These are phyloP conservation scores for Cucurbita pepo DNA, from an alignment of 306 rosid species.

Conservation along the genomic window DNA sequence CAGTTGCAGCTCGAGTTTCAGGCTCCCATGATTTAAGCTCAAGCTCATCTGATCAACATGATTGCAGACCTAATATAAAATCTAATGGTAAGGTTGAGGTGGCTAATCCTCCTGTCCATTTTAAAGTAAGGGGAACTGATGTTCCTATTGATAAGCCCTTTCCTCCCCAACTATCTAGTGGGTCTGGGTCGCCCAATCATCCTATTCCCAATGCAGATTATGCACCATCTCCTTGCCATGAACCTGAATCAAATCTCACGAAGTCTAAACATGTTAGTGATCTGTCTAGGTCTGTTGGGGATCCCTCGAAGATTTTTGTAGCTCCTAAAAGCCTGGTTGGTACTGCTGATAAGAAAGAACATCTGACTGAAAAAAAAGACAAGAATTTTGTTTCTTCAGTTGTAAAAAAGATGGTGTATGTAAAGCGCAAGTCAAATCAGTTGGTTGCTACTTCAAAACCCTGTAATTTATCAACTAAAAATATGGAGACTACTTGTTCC, in stretches of 20 bases:
- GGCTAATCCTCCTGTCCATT: conserved; percentile 14
- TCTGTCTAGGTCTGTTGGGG: conserved; percentile 22
- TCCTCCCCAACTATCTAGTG: conserved; percentile 22
- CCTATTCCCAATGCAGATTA: conserved; percentile 18
- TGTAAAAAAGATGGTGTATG: conserved; percentile 43
- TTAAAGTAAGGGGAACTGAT: conserved; percentile 18
- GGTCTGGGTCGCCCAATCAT: conserved; percentile 4
- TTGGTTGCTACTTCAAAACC: conserved; percentile 70
- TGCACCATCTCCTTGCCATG: conserved; percentile 25
- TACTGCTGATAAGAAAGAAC: conserved; percentile 23
- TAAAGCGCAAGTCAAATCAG: conserved; percentile 73
- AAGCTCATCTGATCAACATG: conserved; percentile 27
- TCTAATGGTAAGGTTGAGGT: conserved; percentile 26
- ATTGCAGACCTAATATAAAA: conserved; percentile 21
- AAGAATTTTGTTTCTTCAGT: conserved; percentile 23
- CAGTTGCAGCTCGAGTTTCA: conserved; percentile 34
- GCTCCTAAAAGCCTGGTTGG: conserved; percentile 29
- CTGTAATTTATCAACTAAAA: conserved; percentile 21
- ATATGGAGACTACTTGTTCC: conserved; percentile 36
- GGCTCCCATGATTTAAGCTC: conserved; percentile 17
- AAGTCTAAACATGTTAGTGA: conserved; percentile 21
- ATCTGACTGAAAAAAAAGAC: conserved; percentile 26
- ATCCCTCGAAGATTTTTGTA: conserved; percentile 17
- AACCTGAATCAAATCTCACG: conserved; percentile 21
- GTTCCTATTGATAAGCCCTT: conserved; percentile 28